Percentiles rank a stretch among this genome's conserved stretches.
Conservation (phyloP, 768 basidiomycete genomes). For the Polyporus arcularius region DNA sequence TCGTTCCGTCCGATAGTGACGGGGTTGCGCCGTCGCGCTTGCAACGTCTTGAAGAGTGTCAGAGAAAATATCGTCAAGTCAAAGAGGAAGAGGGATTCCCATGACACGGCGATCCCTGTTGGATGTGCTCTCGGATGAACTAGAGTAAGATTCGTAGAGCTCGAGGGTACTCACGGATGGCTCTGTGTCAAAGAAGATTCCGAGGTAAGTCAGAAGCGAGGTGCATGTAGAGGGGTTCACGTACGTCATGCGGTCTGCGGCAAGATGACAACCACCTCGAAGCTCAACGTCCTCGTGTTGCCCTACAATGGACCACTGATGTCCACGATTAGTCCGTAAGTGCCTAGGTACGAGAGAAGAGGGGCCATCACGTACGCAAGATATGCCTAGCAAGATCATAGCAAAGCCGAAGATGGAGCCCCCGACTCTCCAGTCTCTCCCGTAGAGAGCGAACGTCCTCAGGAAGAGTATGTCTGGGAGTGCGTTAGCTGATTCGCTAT, state of each 20-base stretch:
- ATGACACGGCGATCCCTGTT: conserved; percentile 37
- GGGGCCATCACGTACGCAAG: conserved; percentile 36
- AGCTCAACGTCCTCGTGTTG: conserved; percentile 26
- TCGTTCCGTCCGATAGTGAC: conserved; percentile 26
- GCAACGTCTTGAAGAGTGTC: conserved; percentile 48
- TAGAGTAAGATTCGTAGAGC: background rate
- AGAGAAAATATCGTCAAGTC: conserved; percentile 49
- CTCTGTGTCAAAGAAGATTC: conserved; percentile 13
- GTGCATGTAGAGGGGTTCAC: conserved; percentile 7
- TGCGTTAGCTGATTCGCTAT: background rate
- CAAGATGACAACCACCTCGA: conserved; percentile 24
- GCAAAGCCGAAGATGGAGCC: conserved; percentile 36
- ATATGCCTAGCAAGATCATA: conserved; percentile 31
- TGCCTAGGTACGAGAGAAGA: background rate
- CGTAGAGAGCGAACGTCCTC: conserved; percentile 54
- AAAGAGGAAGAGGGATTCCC: conserved; percentile 54
- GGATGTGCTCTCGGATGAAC: background rate
- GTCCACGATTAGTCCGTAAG: background rate
- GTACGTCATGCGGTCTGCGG: conserved; percentile 24
- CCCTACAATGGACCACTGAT: conserved; percentile 47
- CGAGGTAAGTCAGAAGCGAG: background rate
- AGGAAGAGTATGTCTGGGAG: conserved; percentile 39
- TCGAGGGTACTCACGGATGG: conserved; percentile 21
- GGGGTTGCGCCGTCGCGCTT: conserved; percentile 30
- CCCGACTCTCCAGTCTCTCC: conserved; percentile 40